Evolutionary conservation across 148 eudicot genomes (phyloP).

Genomic region (Rhododendron molle): DNA sequence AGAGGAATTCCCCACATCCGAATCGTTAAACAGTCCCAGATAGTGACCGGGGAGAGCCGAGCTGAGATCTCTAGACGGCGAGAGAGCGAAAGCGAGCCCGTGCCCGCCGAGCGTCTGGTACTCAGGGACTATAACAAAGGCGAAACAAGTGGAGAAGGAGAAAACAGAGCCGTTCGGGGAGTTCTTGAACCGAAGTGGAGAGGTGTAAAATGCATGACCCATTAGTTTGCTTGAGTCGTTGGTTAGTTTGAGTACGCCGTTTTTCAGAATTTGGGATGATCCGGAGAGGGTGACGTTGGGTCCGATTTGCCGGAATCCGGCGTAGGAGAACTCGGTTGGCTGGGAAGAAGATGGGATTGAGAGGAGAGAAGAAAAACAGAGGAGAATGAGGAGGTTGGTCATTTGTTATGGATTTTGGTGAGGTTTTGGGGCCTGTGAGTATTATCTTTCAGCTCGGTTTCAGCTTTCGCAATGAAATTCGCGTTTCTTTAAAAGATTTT

Average conservation of each 20-base stretch:
- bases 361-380: neutral
- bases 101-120: conserved; percentile 48
- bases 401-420: neutral
- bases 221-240: conserved; percentile 11
- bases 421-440: neutral
- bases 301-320: neutral
- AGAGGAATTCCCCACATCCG: conserved; percentile 14
- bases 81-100: conserved; percentile 46
- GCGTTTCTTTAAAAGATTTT: neutral
- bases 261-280: neutral
- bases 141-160: conserved; percentile 46
- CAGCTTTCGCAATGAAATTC: neutral
- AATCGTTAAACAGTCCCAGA: conserved; percentile 28
- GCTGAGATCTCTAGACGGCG: conserved; percentile 11
- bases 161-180: conserved; percentile 14
- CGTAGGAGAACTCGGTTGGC: neutral
- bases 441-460: neutral
- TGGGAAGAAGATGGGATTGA: neutral
- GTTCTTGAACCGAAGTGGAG: conserved; percentile 21
- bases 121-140: conserved; percentile 34
- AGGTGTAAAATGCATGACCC: conserved; percentile 40
- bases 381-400: neutral
- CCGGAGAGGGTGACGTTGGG: neutral
- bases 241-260: conserved; percentile 33
- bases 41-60: conserved; percentile 24